Evolutionary conservation across 1,139 yeast genomes (phyloP).

Genomic region (Scheffersomyces lignicola): DNA sequence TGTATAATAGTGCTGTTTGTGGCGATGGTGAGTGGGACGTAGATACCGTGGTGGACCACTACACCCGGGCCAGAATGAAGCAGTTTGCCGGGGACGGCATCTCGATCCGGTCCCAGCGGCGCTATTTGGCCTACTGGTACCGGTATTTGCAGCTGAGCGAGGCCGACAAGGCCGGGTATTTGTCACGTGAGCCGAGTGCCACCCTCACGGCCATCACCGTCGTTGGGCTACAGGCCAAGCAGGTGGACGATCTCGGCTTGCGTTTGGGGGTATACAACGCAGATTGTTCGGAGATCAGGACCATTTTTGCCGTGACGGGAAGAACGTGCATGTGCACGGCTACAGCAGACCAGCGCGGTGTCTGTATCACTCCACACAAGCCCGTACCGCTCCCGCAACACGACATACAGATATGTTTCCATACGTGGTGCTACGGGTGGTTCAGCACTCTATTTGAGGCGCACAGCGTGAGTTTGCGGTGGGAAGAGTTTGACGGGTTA

Average conservation of each 20-base stretch:
- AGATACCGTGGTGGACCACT: constrained; percentile 49
- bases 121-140: constrained; percentile 66
- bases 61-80: constrained; percentile 61
- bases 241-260: not conserved
- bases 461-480: constrained; percentile 17
- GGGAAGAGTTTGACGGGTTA: constrained; percentile 73
- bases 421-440: constrained; percentile 14
- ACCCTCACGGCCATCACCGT: not conserved
- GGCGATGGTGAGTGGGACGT: constrained; percentile 19
- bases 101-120: constrained; percentile 65
- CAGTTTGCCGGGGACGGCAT: constrained; percentile 64
- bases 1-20: constrained; percentile 33
- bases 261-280: not conserved
- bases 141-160: constrained; percentile 20
- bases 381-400: constrained; percentile 2
- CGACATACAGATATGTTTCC: constrained; percentile 12
- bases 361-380: constrained; percentile 2
- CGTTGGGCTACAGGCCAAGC: not conserved
- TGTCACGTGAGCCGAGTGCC: too few species aligned
- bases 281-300: not conserved
- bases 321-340: constrained; percentile 3
- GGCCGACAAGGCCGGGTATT: constrained; percentile 4
- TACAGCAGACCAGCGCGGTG: not conserved
- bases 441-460: constrained; percentile 13
- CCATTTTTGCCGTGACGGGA: not conserved